phyloP scores from a whole-genome alignment of 23 red algal genomes.

The Gracilariopsis chorda region DNA sequence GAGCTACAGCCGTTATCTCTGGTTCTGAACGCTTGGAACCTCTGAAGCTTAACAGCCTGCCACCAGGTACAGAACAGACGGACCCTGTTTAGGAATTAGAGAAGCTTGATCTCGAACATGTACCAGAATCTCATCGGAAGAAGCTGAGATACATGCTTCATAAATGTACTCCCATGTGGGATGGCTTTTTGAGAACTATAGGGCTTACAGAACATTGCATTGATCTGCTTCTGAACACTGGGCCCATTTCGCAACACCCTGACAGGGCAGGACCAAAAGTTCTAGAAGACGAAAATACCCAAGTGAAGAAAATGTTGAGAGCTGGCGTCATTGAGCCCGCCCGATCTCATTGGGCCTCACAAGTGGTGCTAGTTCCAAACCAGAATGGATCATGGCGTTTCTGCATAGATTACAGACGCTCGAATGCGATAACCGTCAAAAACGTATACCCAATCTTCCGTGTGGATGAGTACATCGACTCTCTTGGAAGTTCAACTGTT shows the following conservation, averaged over 20 bases:
- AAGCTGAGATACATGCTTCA: neutral
- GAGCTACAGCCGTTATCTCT: too few relatives aligned
- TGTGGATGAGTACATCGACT: slow-evolving; percentile 19
- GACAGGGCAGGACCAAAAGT: neutral
- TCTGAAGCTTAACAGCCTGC: too few relatives aligned
- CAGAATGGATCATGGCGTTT: neutral
- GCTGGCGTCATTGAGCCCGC: neutral
- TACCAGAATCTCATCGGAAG: too few relatives aligned
- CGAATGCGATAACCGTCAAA: neutral
- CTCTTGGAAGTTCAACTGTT: neutral
- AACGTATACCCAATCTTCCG: neutral
- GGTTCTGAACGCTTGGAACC: too few relatives aligned
- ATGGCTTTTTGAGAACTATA: neutral
- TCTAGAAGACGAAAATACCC: neutral
- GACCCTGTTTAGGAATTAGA: too few relatives aligned
- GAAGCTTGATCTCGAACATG: too few relatives aligned
- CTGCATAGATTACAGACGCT: neutral
- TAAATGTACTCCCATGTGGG: neutral
- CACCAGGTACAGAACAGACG: too few relatives aligned
- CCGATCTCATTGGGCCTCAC: neutral
- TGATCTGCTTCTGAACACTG: neutral
- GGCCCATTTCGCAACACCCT: neutral
- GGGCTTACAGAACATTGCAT: neutral
- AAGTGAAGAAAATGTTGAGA: neutral
- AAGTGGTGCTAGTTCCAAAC: neutral